Base-by-base conservation (phyloP, 2,329 filamentous ascomycete species). In the Hansfordia pulvinata region DNA sequence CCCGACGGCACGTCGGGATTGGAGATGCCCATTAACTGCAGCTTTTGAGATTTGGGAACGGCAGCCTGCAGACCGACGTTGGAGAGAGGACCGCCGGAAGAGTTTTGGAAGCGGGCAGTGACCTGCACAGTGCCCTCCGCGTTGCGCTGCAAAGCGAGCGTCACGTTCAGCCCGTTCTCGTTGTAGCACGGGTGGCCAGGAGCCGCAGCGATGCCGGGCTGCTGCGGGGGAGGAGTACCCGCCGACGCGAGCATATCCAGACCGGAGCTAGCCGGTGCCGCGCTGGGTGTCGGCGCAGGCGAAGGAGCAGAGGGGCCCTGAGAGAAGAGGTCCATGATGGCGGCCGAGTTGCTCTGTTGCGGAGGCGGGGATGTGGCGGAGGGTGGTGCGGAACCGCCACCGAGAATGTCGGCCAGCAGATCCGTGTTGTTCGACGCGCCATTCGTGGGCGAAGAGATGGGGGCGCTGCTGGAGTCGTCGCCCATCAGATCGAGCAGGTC, bases 401-500 rank as follows among this genome's bases (percentile, higher is more conserved):
- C 84, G 6, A 96, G 69, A 33, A 96, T 94, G 47, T 94, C 88
- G 21, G 84, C 85, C 10, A 96, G 68, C 6, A 96, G 64, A 50
- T 94, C 85, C 26, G 84, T 76, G 37, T 84, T 92, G 45, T 81
- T 83, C 35, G 67, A 69, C 13, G 65, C 49, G 15, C 57, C 60
- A 24, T 54, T 69, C 35, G 65, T 67, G 14, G 71, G 59, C 13
- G 69, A 60, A 2, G 60, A 44, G 5, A 65, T 55, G 4, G 80
- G 70, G n/a, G 68, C 59, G 33, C 77, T 64, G n/a, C 66, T 62
- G 31, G 46, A 57, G 40, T 83, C 81, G 40, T 83, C 81, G 31
- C 81, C 86, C 80, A 96, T 93, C 21, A 98, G 69, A 45, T 96
- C 88, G 30, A 98, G 66, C 37, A 94, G 71, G 42, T 96, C 88